Evolutionary conservation across 768 basidiomycete species (phyloP).

Genomic region (Hericium alpestre): DNA sequence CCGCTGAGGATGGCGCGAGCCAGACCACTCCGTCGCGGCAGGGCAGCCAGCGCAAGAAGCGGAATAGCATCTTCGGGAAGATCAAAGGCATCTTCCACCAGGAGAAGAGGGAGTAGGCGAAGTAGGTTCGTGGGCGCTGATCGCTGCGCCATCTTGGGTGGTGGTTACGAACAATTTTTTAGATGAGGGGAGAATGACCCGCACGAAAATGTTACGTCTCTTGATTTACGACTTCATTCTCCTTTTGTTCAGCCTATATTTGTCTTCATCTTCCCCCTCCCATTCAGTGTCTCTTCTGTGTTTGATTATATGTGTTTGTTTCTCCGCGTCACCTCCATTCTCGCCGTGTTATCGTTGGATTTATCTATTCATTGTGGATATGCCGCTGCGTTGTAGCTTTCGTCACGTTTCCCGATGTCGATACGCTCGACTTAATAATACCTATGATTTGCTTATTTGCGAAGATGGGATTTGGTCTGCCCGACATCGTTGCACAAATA

Average conservation of each 20-base stretch:
- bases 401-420: neutral
- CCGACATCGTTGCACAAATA: neutral
- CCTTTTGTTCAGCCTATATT: neutral
- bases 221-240: neutral
- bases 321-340: neutral
- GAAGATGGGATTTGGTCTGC: neutral
- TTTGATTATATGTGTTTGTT: neutral
- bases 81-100: conserved; percentile 12
- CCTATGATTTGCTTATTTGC: neutral
- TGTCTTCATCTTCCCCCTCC: neutral
- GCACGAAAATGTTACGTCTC: neutral
- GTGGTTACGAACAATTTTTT: neutral
- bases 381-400: neutral
- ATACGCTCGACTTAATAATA: neutral
- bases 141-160: neutral
- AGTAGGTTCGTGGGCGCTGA: neutral
- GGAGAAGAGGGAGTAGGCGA: conserved; percentile 8
- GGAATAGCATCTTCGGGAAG: conserved; percentile 9
- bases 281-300: neutral
- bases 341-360: neutral
- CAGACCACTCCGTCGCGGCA: conserved; percentile 8
- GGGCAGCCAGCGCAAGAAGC: conserved; percentile 12
- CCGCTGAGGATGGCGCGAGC: conserved; percentile 3
- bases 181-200: neutral
- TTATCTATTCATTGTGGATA: neutral